Evolutionary conservation across 345 rosid genomes (phyloP).

Genomic region (Eucalyptus polybractea): DNA sequence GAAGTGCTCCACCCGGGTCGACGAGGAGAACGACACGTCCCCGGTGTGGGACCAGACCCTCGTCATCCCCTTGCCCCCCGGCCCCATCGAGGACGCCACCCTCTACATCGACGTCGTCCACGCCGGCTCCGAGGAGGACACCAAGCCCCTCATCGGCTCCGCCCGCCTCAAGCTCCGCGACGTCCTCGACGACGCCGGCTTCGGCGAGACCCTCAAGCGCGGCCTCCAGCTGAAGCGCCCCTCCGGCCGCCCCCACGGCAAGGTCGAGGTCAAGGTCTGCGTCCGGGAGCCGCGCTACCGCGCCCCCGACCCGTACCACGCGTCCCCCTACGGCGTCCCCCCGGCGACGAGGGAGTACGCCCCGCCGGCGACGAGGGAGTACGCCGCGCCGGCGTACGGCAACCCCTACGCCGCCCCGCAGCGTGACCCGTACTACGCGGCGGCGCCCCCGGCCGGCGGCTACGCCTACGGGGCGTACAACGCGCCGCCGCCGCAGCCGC

Average conservation of each 20-base stretch:
- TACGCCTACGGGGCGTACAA: constrained; percentile 10
- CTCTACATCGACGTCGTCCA: constrained; percentile 64
- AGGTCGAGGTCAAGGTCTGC: constrained; percentile 40
- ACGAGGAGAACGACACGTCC: constrained; percentile 50
- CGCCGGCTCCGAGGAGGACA: constrained; percentile 48
- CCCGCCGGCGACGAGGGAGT: constrained; percentile 1
- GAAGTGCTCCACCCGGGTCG: constrained; percentile 50
- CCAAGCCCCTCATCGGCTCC: constrained; percentile 77
- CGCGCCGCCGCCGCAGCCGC: constrained; percentile 6
- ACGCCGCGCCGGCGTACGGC: constrained; percentile 5
- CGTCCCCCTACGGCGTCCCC: constrained; percentile 30
- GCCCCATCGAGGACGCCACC: constrained; percentile 21
- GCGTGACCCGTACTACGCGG: not conserved
- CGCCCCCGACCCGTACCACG: constrained; percentile 5
- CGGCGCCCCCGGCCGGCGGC: constrained; percentile 16
- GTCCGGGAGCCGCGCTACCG: constrained; percentile 23
- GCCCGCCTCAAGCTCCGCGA: constrained; percentile 48
- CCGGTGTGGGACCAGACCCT: constrained; percentile 61
- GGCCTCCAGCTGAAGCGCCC: constrained; percentile 67
- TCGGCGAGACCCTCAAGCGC: constrained; percentile 17
- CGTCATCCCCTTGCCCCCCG: constrained; percentile 22
- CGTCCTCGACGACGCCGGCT: constrained; percentile 46
- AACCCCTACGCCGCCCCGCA: constrained; percentile 14
- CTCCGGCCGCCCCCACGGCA: constrained; percentile 86
- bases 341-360: constrained; percentile 17